Evolutionary conservation across 139 green algal species (phyloP).

Genomic region (Spirogloea muscicola): DNA sequence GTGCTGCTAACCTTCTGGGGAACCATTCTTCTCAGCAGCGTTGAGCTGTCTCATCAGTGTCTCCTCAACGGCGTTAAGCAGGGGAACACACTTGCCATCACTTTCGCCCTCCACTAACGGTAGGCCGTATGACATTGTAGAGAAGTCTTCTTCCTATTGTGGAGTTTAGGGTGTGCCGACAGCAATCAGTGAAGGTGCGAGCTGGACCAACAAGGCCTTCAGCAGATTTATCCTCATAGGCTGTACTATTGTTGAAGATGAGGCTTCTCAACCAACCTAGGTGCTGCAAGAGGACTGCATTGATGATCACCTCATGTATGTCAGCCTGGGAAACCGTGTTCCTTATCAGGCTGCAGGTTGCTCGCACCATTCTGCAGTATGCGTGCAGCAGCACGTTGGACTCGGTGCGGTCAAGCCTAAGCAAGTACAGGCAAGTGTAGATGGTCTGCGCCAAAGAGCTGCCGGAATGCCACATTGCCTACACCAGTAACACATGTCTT

Average conservation of each 20-base stretch:
- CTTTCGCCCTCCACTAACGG: slow-evolving; percentile 31
- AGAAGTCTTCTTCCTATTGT: slow-evolving; percentile 46
- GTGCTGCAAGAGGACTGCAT: no score
- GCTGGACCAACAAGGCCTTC: no score
- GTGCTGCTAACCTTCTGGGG: no score
- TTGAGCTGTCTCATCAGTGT: slow-evolving; percentile 13
- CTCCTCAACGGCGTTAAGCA: slow-evolving; percentile 25
- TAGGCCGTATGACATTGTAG: slow-evolving; percentile 18
- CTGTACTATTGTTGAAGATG: no score
- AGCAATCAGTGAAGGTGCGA: no score
- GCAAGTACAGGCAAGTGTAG: slow-evolving; percentile 81
- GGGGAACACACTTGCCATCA: slow-evolving; percentile 23
- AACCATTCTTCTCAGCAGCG: no score
- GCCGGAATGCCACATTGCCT: slow-evolving; percentile 66
- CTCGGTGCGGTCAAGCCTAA: slow-evolving; percentile 37
- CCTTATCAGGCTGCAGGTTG: slow-evolving; percentile 55
- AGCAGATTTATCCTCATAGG: no score
- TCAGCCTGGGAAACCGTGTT: slow-evolving; percentile 58
- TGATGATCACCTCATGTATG: slow-evolving; percentile 76
- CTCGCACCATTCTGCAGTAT: slow-evolving; percentile 61
- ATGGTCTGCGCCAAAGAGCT: slow-evolving; percentile 72
- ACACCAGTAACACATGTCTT: no score
- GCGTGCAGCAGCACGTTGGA: slow-evolving; percentile 54
- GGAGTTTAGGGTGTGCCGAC: no score
- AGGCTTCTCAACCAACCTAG: no score